Base-by-base conservation (phyloP, 2,329 filamentous ascomycete genomes). In the Bipolaris cookei region DNA sequence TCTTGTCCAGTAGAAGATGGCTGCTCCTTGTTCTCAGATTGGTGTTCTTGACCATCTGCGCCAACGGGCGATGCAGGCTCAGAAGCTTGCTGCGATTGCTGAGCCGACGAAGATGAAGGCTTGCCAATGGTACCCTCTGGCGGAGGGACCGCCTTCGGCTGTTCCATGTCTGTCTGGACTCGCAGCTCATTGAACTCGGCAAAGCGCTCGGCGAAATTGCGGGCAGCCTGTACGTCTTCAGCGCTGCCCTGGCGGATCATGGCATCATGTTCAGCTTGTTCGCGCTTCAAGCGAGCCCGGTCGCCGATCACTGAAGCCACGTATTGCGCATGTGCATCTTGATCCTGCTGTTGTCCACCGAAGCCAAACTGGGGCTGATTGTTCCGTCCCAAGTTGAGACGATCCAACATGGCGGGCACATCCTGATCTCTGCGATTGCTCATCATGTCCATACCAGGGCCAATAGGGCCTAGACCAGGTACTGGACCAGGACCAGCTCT, bases 111-210 rank as follows among this genome's bases (percentile, higher is more conserved):
- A 42, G 47, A 49, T 25, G 58, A 37, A 13, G 69, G 72, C 47
- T 76, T 76, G 50, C 72, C 72, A 43, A 75, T 76, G n/a, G 75
- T 65, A 25, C 76, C 75, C 60, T 76, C 75, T 25, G 72, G 62
- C 28, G 71, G 73, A 23, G 69, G 58, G 3, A 55, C 56, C 8
- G 47, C 64, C 16, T 69, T 68, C 7, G 63, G 62, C 8, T 79
- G 75, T 34, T 81, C 79, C 7, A 83, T 81, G 56, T 93, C 91
- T 57, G 89, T 85, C 70, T 90, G 86, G n/a, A 88, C 85, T 65
- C 90, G 86, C 47, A 95, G 79, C 28, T 89, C 86, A 67, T 96
- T 87, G 72, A 97, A 97, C 71, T 97, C 89, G 64, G 90, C 86
- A 18, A 97, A 82, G 43, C 93, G 88, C 44, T 91, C 90, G 59